phyloP scores from a whole-genome alignment of 768 basidiomycete species.

The Dacryopinax spathularia region DNA sequence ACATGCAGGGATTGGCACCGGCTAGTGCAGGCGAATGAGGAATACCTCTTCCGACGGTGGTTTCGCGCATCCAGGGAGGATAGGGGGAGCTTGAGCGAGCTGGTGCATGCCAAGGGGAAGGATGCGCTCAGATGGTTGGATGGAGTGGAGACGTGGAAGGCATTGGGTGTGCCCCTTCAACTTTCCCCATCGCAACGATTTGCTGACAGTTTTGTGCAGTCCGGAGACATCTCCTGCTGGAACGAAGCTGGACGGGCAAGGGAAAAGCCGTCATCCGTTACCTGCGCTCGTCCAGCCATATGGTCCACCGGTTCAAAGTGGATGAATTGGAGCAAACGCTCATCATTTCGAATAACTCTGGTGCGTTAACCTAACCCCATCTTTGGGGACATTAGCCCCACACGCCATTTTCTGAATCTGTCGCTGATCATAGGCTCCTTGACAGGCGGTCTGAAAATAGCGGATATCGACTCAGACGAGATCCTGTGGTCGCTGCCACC shows the following conservation, averaged over 20 bases:
- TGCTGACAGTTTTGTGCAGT: not conserved
- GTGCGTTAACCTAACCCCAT: not conserved
- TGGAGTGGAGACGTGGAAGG: constrained; percentile 39
- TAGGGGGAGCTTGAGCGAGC: constrained; percentile 7
- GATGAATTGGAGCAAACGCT: constrained; percentile 44
- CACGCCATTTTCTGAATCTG: not conserved
- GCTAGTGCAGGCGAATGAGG: constrained; percentile 36
- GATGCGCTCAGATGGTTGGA: constrained; percentile 28
- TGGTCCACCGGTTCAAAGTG: constrained; percentile 61
- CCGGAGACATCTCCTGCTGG: not conserved
- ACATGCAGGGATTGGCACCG: constrained; percentile 35
- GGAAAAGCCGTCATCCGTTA: not conserved
- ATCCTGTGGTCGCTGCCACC: constrained; percentile 49
- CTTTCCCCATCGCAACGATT: not conserved
- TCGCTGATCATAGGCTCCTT: not conserved
- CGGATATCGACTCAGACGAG: constrained; percentile 35
- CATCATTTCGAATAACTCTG: constrained; percentile 40
- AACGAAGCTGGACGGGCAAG: constrained; percentile 6
- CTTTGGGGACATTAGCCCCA: not conserved
- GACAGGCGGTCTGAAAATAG: constrained; percentile 44
- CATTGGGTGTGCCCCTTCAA: constrained; percentile 37
- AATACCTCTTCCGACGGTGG: constrained; percentile 40
- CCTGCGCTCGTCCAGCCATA: constrained; percentile 4
- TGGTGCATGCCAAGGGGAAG: constrained; percentile 22
- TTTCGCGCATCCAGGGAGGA: constrained; percentile 20